Base-by-base conservation (phyloP, 139 green algal genomes). In the Limnomonas spitsbergensis region DNA sequence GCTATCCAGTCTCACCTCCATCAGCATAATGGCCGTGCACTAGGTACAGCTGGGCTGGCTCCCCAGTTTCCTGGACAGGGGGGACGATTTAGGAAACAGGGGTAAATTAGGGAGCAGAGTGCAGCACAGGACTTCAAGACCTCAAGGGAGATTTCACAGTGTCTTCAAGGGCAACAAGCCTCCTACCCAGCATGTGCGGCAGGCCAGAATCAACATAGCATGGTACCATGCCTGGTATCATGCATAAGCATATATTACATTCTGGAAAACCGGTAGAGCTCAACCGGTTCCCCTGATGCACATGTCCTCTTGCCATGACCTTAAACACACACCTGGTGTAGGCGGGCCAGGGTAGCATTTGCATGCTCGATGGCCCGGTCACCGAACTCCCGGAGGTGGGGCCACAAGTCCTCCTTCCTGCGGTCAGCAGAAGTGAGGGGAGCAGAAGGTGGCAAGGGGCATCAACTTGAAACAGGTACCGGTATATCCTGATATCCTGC, bases 391-490 rank as follows among this genome's bases (percentile, higher is more conserved):
- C 90, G 89, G 29, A 96, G 78, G 79, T 97, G 90, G 0, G 95
- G 95, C 95, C 95, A 98, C 75, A 98, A 89, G 61, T 89, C 80
- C 88, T 97, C 93, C 85, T 97, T 96, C 69, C 87, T 90, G 82
- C 9, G 47, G 47, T 61, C 14, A 61, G 47, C 47, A 20, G 37
- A 47, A 1, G 34, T 3, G 20, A 29, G 53, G n/a, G 36, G 35
- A 2, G 38, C 9, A 2, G 40, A 38, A 27, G n/a, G 80, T 38
- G 2, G 40, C 2, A 37, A 53, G 54, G 75, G 20, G 2, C n/a
- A n/a, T n/a, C n/a, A n/a, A n/a, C n/a, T n/a, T n/a, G n/a, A n/a
- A n/a, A n/a, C n/a, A n/a, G n/a, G n/a, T n/a, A n/a, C n/a, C n/a
- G n/a, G n/a, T n/a, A n/a, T n/a, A n/a, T n/a, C n/a, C n/a, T n/a